Conservation (phyloP, 257 asterid genomes). For the Plantago major region DNA sequence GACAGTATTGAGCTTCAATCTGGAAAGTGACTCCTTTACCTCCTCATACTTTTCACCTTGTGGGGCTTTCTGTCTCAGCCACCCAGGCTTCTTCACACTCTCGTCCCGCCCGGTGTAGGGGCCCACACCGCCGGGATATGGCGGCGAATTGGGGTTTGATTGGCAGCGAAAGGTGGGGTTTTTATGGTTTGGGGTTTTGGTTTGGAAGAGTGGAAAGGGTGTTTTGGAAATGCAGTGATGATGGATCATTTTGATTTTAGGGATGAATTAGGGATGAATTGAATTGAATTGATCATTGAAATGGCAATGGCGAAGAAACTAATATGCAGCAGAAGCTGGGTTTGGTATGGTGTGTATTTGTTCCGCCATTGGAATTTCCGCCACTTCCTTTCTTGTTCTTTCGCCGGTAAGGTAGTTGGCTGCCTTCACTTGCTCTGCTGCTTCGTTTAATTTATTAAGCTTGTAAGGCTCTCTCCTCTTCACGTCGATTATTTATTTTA, state of each 20-base stretch:
- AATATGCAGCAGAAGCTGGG: too few species aligned
- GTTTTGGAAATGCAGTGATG: constrained; percentile 37
- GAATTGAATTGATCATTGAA: too few species aligned
- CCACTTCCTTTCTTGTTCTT: too few species aligned
- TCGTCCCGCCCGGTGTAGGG: constrained; percentile 87
- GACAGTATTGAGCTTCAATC: constrained; percentile 80
- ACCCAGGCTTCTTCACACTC: constrained; percentile 67
- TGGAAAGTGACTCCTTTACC: constrained; percentile 75
- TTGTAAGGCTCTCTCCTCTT: too few species aligned
- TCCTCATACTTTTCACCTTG: constrained; percentile 85
- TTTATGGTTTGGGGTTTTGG: constrained; percentile 17
- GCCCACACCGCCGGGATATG: constrained; percentile 54
- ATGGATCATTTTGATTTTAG: constrained; percentile 34
- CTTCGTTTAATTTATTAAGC: too few species aligned
- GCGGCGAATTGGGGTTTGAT: constrained; percentile 21
- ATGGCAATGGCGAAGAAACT: too few species aligned
- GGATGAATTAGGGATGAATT: too few species aligned
- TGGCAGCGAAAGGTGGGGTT: constrained; percentile 26
- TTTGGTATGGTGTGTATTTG: too few species aligned
- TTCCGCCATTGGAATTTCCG: too few species aligned
- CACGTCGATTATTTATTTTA: too few species aligned
- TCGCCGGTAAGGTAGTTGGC: too few species aligned
- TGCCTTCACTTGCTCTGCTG: too few species aligned
- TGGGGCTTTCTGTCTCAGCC: constrained; percentile 98
- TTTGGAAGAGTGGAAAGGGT: constrained; percentile 20